phyloP scores from a whole-genome alignment of 2,329 filamentous ascomycete species.

The Aspergillus sp. region DNA sequence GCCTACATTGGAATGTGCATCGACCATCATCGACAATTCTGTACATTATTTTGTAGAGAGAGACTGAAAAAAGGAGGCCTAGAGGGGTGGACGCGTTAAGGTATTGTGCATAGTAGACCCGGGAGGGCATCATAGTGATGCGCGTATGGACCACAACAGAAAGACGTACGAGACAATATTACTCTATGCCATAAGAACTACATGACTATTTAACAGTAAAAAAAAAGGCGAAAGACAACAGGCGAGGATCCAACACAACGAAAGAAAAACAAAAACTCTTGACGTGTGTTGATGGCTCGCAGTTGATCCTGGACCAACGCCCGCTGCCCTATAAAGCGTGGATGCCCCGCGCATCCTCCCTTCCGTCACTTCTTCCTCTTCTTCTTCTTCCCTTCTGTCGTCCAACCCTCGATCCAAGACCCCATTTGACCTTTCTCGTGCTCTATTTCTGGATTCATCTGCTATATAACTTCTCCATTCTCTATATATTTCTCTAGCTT shows the following conservation, averaged over 20 bases:
- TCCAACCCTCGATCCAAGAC: not conserved
- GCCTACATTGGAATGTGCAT: not conserved
- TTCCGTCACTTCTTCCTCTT: conserved; percentile 29
- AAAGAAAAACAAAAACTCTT: conserved; percentile 7
- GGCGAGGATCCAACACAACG: conserved; percentile 1
- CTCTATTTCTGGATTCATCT: not conserved
- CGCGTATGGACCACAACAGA: not conserved
- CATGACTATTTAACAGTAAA: not conserved
- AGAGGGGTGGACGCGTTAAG: conserved; percentile 3
- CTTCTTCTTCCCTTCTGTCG: conserved; percentile 11
- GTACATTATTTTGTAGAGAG: not conserved
- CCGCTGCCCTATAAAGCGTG: conserved; percentile 35
- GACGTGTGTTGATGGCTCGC: conserved; percentile 13
- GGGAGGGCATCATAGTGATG: conserved; percentile 4
- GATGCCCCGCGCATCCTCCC: conserved; percentile 33
- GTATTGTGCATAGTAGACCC: too few relatives aligned
- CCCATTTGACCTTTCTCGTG: not conserved
- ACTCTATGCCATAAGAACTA: not conserved
- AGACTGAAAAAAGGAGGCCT: not conserved
- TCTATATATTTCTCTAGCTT: conserved; percentile 7
- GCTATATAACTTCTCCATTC: conserved; percentile 1
- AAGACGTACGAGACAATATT: not conserved
- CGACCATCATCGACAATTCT: not conserved
- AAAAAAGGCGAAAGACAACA: conserved; percentile 2
- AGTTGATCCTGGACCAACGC: conserved; percentile 37